phyloP scores from a whole-genome alignment of 768 basidiomycete species.

The Mycena amicta region DNA sequence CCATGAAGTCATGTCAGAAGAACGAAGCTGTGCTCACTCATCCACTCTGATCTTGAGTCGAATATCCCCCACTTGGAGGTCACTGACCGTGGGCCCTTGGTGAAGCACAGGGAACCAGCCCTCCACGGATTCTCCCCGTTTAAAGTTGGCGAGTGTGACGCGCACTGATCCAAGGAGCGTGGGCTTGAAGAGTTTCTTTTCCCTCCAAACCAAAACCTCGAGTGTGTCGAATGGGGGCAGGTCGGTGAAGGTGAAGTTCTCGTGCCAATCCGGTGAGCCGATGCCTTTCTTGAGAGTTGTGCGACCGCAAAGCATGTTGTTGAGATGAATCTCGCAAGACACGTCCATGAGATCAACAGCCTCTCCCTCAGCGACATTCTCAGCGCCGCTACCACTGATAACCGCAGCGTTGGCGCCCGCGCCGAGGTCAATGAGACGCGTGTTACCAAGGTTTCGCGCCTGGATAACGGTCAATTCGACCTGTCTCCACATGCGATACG shows the following conservation, averaged over 20 bases:
- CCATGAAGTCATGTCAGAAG: slow-evolving; percentile 5
- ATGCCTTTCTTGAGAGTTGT: slow-evolving; percentile 73
- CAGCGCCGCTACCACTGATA: slow-evolving; percentile 33
- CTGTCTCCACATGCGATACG: slow-evolving; percentile 88
- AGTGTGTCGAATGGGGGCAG: slow-evolving; percentile 78
- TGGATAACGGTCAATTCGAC: slow-evolving; percentile 73
- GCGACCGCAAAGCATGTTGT: slow-evolving; percentile 66
- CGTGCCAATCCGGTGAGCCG: slow-evolving; percentile 80
- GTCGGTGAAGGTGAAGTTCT: slow-evolving; percentile 72
- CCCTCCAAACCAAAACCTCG: slow-evolving; percentile 68
- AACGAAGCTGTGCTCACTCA: slow-evolving; percentile 53
- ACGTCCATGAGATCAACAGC: slow-evolving; percentile 63
- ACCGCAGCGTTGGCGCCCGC: slow-evolving; percentile 26
- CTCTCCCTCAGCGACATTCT: slow-evolving; percentile 43
- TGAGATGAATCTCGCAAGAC: slow-evolving; percentile 78
- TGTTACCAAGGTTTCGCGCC: slow-evolving; percentile 70
- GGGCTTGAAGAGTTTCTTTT: slow-evolving; percentile 64
- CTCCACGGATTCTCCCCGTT: slow-evolving; percentile 72
- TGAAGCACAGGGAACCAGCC: slow-evolving; percentile 84
- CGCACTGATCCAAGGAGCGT: slow-evolving; percentile 59
- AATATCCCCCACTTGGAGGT: slow-evolving; percentile 74
- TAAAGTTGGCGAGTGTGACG: slow-evolving; percentile 70
- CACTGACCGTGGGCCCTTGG: slow-evolving; percentile 45
- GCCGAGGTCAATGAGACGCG: slow-evolving; percentile 37
- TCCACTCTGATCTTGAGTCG: slow-evolving; percentile 72